Percentiles rank a stretch among this genome's conserved stretches.
Evolutionary conservation across 169 alveolate genomes (phyloP).

Genomic region (Cryptosporidium bovis): DNA sequence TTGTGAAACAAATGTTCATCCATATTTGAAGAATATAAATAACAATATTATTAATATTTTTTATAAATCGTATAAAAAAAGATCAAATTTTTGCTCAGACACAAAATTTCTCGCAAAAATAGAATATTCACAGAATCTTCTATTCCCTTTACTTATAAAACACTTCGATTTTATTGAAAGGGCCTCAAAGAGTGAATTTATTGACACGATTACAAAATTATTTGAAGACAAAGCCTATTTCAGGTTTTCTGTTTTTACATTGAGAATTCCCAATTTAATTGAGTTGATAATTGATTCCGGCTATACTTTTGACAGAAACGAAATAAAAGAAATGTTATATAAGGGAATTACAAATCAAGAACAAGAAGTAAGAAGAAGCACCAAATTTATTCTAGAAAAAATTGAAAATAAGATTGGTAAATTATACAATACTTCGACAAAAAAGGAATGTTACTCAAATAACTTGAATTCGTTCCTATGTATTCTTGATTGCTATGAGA

Average conservation of each 20-base stretch:
- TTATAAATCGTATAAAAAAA: slow-evolving; percentile 4
- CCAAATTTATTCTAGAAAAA: slow-evolving; percentile 50
- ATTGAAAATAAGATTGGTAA: not conserved
- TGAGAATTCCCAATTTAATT: slow-evolving; percentile 33
- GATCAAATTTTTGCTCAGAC: not conserved
- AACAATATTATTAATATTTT: slow-evolving; percentile 3
- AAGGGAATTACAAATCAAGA: slow-evolving; percentile 24
- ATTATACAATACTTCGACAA: not conserved
- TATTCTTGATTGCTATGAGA: slow-evolving; percentile 74
- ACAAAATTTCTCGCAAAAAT: slow-evolving; percentile 18
- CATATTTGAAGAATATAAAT: not conserved
- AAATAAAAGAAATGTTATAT: not conserved
- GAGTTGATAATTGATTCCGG: slow-evolving; percentile 1
- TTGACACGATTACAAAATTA: not conserved
- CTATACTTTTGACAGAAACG: not conserved
- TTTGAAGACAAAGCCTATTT: slow-evolving; percentile 23
- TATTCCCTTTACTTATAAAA: slow-evolving; percentile 17
- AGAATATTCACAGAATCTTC: slow-evolving; percentile 43
- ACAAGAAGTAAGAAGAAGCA: slow-evolving; percentile 37
- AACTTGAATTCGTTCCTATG: slow-evolving; percentile 69
- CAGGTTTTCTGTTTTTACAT: slow-evolving; percentile 12
- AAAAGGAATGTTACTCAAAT: too few relatives aligned
- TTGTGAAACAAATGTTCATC: not conserved
- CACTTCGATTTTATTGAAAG: not conserved
- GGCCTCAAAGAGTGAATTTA: not conserved